phyloP scores from a whole-genome alignment of 768 basidiomycete genomes.

The Mycena belliarum region DNA sequence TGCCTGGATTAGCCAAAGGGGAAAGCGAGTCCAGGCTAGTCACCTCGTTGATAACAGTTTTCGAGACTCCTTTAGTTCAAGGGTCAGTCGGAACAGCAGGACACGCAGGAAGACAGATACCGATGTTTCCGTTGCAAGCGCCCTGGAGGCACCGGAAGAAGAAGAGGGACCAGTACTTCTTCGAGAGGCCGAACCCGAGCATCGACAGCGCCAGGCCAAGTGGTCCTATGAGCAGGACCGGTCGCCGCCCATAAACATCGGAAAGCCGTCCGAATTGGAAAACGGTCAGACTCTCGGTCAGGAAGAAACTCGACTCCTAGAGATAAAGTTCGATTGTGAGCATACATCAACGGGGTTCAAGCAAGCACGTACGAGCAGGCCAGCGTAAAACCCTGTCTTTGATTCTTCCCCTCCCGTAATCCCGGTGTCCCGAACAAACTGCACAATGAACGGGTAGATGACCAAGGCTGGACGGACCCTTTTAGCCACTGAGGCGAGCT shows the following conservation, averaged over 20 bases:
- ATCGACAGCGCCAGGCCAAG: constrained; percentile 34
- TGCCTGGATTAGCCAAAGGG: not conserved
- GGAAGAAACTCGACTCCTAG: constrained; percentile 39
- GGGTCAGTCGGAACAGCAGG: not conserved
- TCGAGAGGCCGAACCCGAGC: constrained; percentile 37
- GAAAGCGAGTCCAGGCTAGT: not conserved
- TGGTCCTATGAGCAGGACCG: constrained; percentile 35
- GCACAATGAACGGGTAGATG: constrained; percentile 14
- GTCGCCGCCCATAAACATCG: constrained; percentile 36
- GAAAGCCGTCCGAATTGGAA: constrained; percentile 37
- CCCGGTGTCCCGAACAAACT: constrained; percentile 1
- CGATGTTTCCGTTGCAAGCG: constrained; percentile 42
- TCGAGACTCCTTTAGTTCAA: constrained; percentile 38
- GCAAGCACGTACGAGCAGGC: not conserved
- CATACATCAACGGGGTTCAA: no score
- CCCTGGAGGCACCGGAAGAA: constrained; percentile 38
- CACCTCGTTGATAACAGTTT: constrained; percentile 50
- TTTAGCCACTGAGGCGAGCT: not conserved
- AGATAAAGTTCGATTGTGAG: no score
- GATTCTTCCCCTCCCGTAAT: constrained; percentile 14
- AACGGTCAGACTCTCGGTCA: constrained; percentile 34
- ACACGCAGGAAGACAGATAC: constrained; percentile 11
- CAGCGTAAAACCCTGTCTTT: constrained; percentile 12
- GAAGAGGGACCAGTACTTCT: constrained; percentile 26
- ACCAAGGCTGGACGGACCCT: not conserved